Percentiles rank a stretch among this genome's conserved stretches.
These are phyloP conservation scores for Pezicula carpinea DNA, from an alignment of 2,329 filamentous ascomycete species.

Conservation along the genomic window DNA sequence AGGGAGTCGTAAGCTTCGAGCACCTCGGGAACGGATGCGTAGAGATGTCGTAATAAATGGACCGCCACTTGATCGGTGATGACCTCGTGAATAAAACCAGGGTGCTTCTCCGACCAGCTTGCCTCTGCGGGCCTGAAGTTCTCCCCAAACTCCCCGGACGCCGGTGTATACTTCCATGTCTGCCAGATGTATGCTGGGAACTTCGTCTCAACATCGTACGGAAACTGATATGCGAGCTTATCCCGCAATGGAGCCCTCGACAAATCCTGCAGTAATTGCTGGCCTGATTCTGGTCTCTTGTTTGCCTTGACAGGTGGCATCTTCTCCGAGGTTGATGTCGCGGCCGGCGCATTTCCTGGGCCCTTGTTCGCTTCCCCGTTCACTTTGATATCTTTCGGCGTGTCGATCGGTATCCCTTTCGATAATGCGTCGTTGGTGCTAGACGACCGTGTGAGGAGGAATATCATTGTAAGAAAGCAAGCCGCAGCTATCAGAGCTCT, in stretches of 20 bases:
- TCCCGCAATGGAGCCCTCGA: constrained; percentile 66
- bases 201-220: constrained; percentile 81
- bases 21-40: constrained; percentile 75
- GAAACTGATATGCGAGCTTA: constrained; percentile 90
- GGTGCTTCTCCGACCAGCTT: constrained; percentile 83
- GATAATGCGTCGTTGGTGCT: constrained; percentile 12
- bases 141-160: constrained; percentile 68
- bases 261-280: constrained; percentile 45
- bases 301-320: constrained; percentile 1
- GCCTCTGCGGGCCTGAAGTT: constrained; percentile 78
- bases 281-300: constrained; percentile 13
- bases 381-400: neutral
- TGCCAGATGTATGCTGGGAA: constrained; percentile 99
- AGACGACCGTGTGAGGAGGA: constrained; percentile 62
- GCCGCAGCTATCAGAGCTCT: constrained; percentile 69
- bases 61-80: constrained; percentile 86
- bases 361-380: constrained; percentile 2
- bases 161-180: constrained; percentile 89
- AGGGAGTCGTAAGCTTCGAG: constrained; percentile 71
- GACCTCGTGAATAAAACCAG: constrained; percentile 91
- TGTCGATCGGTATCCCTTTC: constrained; percentile 4
- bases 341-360: constrained; percentile 9
- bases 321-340: constrained; percentile 7
- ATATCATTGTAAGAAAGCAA: constrained; percentile 64
- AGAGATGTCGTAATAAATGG: constrained; percentile 79